Conservation (phyloP, 2,329 filamentous ascomycete genomes). For the Blumeriella jaapii region DNA sequence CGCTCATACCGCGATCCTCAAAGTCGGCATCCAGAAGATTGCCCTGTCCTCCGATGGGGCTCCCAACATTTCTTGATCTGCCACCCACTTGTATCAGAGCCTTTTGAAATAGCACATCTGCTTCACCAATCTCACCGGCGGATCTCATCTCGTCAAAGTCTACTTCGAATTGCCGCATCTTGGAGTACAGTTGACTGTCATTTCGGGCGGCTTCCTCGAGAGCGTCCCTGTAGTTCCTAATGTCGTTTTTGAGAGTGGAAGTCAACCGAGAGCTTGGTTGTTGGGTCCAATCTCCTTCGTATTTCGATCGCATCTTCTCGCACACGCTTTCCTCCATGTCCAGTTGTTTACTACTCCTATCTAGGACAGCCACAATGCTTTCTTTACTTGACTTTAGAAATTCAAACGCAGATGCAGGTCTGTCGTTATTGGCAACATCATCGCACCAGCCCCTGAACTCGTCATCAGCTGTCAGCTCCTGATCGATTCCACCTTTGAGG, state of each 20-base stretch:
- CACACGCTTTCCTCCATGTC: conserved; percentile 97
- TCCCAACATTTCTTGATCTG: conserved; percentile 44
- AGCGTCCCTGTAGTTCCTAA: conserved; percentile 78
- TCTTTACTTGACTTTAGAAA: conserved; percentile 67
- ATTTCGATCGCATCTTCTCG: conserved; percentile 98
- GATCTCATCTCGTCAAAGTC: conserved; percentile 94
- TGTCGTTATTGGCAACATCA: conserved; percentile 76
- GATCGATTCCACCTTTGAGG: conserved; percentile 83
- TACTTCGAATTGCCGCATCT: conserved; percentile 71
- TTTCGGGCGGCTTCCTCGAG: conserved; percentile 81
- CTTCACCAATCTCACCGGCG: conserved; percentile 75
- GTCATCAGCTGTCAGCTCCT: conserved; percentile 76
- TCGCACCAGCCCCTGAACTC: conserved; percentile 93
- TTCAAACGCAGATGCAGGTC: conserved; percentile 70
- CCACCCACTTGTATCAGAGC: conserved; percentile 67
- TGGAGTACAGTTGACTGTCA: conserved; percentile 71
- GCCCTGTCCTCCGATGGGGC: conserved; percentile 51
- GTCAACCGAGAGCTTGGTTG: conserved; percentile 88
- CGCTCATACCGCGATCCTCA: conserved; percentile 65
- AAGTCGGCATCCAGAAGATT: conserved; percentile 90
- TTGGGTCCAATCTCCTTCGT: conserved; percentile 91
- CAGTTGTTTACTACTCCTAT: conserved; percentile 73
- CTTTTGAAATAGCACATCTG: conserved; percentile 78
- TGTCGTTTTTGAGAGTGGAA: conserved; percentile 73
- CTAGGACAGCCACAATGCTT: conserved; percentile 58